Percentiles rank a stretch among this genome's conserved stretches.
phyloP scores from a whole-genome alignment of 2,329 filamentous ascomycete species.

The Trichoderma semiorbis region DNA sequence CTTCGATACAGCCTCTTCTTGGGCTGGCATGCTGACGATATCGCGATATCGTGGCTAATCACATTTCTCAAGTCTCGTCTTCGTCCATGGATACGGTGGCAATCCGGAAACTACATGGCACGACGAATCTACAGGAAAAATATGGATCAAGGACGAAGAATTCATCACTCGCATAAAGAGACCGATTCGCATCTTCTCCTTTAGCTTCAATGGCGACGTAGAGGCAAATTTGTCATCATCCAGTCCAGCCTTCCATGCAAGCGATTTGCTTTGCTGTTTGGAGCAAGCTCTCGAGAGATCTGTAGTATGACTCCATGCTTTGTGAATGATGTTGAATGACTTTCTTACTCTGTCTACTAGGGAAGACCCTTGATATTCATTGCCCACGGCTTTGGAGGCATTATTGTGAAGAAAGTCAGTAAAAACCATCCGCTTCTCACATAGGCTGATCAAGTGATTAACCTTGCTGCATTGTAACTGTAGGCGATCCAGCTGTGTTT shows the following conservation, averaged over 20 bases:
- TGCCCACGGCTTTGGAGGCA: slow-evolving; percentile 26
- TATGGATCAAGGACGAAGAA: slow-evolving; percentile 26
- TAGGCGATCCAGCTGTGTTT: slow-evolving; percentile 19
- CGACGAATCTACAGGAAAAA: slow-evolving; percentile 25
- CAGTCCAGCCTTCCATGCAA: slow-evolving; percentile 25
- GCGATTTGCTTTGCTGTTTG: slow-evolving; percentile 22
- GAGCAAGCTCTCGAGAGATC: slow-evolving; percentile 20
- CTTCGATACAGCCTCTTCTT: neutral
- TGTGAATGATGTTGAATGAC: neutral
- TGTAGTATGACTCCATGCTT: slow-evolving; percentile 11
- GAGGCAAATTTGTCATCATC: slow-evolving; percentile 25
- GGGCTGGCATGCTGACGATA: neutral
- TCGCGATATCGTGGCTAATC: neutral
- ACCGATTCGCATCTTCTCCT: slow-evolving; percentile 24
- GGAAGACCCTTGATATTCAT: slow-evolving; percentile 24
- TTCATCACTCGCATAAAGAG: slow-evolving; percentile 22
- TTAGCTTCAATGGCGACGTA: slow-evolving; percentile 25
- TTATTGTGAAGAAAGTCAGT: slow-evolving; percentile 26
- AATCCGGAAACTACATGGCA: slow-evolving; percentile 24
- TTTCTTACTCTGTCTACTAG: slow-evolving; percentile 11
- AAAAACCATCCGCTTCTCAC: neutral
- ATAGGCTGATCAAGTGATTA: neutral
- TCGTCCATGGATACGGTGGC: slow-evolving; percentile 25
- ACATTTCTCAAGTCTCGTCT: slow-evolving; percentile 27
- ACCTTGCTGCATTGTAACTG: neutral